Conservation (phyloP, 2,329 filamentous ascomycete species). For the Colletotrichum ledebouriae region DNA sequence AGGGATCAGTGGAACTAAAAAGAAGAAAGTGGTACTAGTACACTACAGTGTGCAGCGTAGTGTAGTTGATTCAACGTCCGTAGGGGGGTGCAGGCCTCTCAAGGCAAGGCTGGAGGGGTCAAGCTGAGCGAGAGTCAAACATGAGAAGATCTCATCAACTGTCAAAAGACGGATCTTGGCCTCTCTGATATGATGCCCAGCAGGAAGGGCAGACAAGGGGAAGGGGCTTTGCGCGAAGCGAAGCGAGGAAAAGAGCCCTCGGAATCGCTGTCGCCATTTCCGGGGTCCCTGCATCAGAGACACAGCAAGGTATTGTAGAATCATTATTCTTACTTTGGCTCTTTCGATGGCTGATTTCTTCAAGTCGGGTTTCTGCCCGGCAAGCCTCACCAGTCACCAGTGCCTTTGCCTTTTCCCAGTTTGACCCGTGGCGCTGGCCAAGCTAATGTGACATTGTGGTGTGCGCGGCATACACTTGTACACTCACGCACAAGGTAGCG, state of each 20-base stretch:
- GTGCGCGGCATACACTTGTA: not conserved
- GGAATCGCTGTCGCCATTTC: constrained; percentile 14
- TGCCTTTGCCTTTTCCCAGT: constrained; percentile 22
- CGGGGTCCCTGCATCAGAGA: constrained; percentile 33
- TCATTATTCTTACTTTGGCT: constrained; percentile 14
- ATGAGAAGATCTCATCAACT: not conserved
- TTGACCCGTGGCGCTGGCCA: constrained; percentile 35
- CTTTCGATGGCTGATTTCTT: constrained; percentile 12
- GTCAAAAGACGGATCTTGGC: not conserved
- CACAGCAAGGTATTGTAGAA: not conserved
- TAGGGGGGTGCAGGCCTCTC: not conserved
- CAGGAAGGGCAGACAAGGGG: constrained; percentile 10
- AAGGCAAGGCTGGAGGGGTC: not conserved
- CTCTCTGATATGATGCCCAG: no score
- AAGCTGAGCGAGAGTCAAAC: not conserved
- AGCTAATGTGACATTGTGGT: constrained; percentile 28
- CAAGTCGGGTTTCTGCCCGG: constrained; percentile 4
- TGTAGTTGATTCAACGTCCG: not conserved
- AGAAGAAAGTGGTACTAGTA: constrained; percentile 7
- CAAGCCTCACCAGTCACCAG: constrained; percentile 6
- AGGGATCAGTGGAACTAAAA: constrained; percentile 3
- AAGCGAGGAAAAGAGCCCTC: constrained; percentile 21
- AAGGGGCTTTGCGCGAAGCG: constrained; percentile 15
- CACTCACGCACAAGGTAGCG: constrained; percentile 6
- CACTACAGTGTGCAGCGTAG: not conserved